Conservation (phyloP, 345 rosid species). For the Diplotaxis tenuifolia region DNA sequence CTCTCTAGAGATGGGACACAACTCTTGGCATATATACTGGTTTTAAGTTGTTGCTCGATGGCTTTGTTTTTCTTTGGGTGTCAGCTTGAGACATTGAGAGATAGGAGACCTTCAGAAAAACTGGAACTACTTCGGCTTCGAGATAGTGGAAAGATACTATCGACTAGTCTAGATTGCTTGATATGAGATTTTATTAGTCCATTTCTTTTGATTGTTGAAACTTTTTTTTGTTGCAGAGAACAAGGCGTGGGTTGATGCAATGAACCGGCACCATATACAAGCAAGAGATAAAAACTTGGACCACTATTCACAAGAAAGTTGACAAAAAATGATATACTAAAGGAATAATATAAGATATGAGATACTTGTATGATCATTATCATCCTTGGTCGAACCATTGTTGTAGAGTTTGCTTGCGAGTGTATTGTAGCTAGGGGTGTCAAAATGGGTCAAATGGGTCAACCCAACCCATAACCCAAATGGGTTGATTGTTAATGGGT, state of each 20-base stretch:
- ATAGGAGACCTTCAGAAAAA: slow-evolving; percentile 72
- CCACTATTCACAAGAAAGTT: slow-evolving; percentile 17
- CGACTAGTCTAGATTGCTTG: not conserved
- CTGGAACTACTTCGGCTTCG: slow-evolving; percentile 77
- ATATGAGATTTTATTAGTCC: not conserved
- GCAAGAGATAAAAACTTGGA: not conserved
- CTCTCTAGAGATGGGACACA: slow-evolving; percentile 14
- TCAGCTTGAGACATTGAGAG: slow-evolving; percentile 75
- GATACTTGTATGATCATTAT: slow-evolving; percentile 18
- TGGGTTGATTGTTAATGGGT: no score
- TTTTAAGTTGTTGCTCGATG: not conserved
- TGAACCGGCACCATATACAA: slow-evolving; percentile 19
- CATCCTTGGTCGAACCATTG: slow-evolving; percentile 18
- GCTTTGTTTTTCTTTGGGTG: not conserved
- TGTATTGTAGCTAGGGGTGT: not conserved
- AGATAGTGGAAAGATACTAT: slow-evolving; percentile 78
- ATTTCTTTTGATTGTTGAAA: not conserved
- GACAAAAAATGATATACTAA: slow-evolving; percentile 13
- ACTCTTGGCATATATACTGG: not conserved
- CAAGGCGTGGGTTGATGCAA: slow-evolving; percentile 68
- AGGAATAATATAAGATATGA: slow-evolving; percentile 24
- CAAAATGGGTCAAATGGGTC: no score
- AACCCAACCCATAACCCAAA: no score
- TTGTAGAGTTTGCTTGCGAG: slow-evolving; percentile 14
- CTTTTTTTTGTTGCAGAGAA: slow-evolving; percentile 63